Conservation (phyloP, 495 filamentous ascomycete species). For the Parathielavia hyrcaniae region DNA sequence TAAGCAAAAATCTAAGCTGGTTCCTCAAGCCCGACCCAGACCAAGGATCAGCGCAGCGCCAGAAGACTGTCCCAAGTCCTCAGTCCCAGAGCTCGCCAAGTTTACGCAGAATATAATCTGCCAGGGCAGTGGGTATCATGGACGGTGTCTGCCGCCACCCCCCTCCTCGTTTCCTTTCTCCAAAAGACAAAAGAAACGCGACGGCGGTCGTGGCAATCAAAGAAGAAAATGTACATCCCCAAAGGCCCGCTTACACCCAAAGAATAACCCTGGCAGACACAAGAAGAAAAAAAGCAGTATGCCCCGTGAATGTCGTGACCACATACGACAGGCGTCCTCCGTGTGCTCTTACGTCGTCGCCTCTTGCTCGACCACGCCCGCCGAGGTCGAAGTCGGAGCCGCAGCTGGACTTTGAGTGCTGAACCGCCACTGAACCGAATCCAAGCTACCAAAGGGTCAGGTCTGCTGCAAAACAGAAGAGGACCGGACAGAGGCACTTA, state of each 20-base stretch:
- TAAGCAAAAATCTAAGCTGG: too few species aligned
- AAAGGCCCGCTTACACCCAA: too few species aligned
- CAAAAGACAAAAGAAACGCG: not conserved
- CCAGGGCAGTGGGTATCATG: too few species aligned
- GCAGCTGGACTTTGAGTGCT: not conserved
- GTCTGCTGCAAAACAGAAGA: not conserved
- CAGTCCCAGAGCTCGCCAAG: too few species aligned
- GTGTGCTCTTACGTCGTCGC: not conserved
- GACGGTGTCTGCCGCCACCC: too few species aligned
- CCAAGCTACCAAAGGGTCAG: not conserved
- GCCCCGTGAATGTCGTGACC: not conserved
- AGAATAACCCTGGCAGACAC: too few species aligned
- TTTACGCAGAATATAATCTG: too few species aligned
- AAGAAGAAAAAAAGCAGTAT: not conserved
- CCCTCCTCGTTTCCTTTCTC: too few species aligned
- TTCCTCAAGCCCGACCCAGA: too few species aligned
- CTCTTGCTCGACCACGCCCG: not conserved
- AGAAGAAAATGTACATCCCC: too few species aligned
- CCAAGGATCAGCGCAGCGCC: too few species aligned
- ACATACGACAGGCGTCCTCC: not conserved
- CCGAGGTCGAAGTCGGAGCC: not conserved
- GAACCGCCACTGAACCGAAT: slow-evolving; percentile 2
- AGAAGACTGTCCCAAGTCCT: too few species aligned
- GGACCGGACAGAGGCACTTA: not conserved
- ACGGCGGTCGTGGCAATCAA: not conserved